These are phyloP conservation scores for Xerocomellus amylosporus DNA, from an alignment of 768 basidiomycete species.

Conservation along the genomic window DNA sequence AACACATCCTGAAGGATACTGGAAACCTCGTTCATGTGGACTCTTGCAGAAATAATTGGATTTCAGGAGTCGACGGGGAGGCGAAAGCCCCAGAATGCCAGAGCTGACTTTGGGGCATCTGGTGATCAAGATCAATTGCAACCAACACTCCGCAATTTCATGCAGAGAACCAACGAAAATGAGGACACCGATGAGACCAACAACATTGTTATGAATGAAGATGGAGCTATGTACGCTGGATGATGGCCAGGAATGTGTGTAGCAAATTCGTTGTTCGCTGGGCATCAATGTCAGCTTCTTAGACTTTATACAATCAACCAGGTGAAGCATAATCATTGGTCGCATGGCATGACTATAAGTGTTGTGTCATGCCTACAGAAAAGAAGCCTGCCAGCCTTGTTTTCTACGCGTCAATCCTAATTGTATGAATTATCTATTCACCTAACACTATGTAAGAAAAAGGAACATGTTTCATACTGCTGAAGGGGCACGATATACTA, in stretches of 20 bases:
- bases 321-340: too few relatives aligned
- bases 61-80: conserved; percentile 48
- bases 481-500: background rate
- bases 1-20: background rate
- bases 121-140: conserved; percentile 23
- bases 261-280: background rate
- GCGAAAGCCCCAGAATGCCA: conserved; percentile 39
- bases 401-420: background rate
- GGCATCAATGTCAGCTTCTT: too few relatives aligned
- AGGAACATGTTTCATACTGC: background rate
- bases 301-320: too few relatives aligned
- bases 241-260: conserved; percentile 12
- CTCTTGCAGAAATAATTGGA: conserved; percentile 53
- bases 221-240: conserved; percentile 54
- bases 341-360: too few relatives aligned
- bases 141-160: conserved; percentile 51
- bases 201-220: conserved; percentile 54
- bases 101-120: conserved; percentile 11
- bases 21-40: background rate
- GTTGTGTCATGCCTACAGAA: background rate
- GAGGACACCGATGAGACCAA: conserved; percentile 21
- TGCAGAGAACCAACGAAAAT: conserved; percentile 30
- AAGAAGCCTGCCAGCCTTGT: background rate
- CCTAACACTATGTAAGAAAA: background rate
- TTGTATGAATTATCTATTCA: conserved; percentile 8